Evolutionary conservation across 139 green algal genomes (phyloP).

Genomic region (Chlorella ohadii): DNA sequence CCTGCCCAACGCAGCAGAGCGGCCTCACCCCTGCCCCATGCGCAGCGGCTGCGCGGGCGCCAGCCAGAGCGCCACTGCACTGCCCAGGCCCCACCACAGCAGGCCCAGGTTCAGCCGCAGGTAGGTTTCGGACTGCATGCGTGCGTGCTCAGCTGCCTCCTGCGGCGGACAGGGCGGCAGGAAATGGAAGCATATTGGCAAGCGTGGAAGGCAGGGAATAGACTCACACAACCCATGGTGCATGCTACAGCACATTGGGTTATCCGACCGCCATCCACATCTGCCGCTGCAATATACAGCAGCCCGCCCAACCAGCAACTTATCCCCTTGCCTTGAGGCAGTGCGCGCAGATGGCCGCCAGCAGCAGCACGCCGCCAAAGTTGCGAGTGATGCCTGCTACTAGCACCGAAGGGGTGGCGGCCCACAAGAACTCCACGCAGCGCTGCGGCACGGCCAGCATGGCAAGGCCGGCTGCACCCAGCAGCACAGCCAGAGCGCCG

Average conservation of each 20-base stretch:
- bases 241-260: too few species aligned
- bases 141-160: conserved; percentile 53
- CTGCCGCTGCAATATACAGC: too few species aligned
- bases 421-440: conserved; percentile 11
- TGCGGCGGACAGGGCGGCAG: not conserved
- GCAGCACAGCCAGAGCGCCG: not conserved
- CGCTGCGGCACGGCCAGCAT: not conserved
- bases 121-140: conserved; percentile 66
- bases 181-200: too few species aligned
- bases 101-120: conserved; percentile 59
- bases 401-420: not conserved
- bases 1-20: not conserved
- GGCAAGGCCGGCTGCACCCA: conserved; percentile 2
- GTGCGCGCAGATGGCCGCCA: conserved; percentile 31
- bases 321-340: conserved; percentile 8
- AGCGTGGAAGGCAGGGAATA: too few species aligned
- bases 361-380: conserved; percentile 12
- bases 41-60: conserved; percentile 8
- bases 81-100: conserved; percentile 40
- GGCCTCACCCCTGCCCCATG: conserved; percentile 2
- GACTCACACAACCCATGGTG: too few species aligned
- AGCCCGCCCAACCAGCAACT: not conserved
- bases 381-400: conserved; percentile 20
- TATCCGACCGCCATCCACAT: too few species aligned
- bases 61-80: conserved; percentile 33